A percentile compares a stretch with the other conserved stretches of the same genome.
Evolutionary conservation across 306 rosid species (phyloP).

Genomic region (Vigna unguiculata): DNA sequence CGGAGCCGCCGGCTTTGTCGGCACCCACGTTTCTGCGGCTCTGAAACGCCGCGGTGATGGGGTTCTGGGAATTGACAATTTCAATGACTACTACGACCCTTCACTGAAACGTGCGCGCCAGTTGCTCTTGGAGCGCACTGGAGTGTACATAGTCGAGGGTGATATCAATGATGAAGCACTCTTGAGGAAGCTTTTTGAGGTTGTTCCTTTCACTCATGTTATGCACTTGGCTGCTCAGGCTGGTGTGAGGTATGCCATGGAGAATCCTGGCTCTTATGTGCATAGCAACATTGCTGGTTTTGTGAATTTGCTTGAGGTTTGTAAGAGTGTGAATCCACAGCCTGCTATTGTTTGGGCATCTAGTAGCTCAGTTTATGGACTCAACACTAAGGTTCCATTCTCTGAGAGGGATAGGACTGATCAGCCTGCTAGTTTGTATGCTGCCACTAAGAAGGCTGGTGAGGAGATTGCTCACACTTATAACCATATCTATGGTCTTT

Average conservation of each 20-base stretch:
- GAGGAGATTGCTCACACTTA: slow-evolving; percentile 97
- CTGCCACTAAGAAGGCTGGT: slow-evolving; percentile 98
- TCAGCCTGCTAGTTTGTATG: slow-evolving; percentile 94
- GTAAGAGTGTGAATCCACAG: slow-evolving; percentile 84
- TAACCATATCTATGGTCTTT: slow-evolving; percentile 91
- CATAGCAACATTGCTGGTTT: slow-evolving; percentile 97
- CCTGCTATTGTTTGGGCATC: slow-evolving; percentile 99
- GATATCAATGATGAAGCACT: slow-evolving; percentile 83
- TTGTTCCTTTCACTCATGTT: slow-evolving; percentile 91
- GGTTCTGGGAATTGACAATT: slow-evolving; percentile 79
- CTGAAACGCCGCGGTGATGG: slow-evolving; percentile 94
- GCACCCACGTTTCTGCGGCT: slow-evolving; percentile 90
- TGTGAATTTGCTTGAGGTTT: slow-evolving; percentile 88
- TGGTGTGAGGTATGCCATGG: slow-evolving; percentile 99
- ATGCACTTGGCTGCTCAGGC: slow-evolving; percentile 99
- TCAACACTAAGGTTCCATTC: slow-evolving; percentile 93
- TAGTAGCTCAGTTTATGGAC: slow-evolving; percentile 93
- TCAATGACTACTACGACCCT: slow-evolving; percentile 90
- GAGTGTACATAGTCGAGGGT: slow-evolving; percentile 93
- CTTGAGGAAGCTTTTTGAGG: slow-evolving; percentile 85
- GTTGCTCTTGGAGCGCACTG: slow-evolving; percentile 75
- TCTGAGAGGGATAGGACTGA: slow-evolving; percentile 90
- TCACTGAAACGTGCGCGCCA: slow-evolving; percentile 85
- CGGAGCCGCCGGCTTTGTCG: slow-evolving; percentile 93
- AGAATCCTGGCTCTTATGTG: slow-evolving; percentile 92